Base-by-base conservation (phyloP, 2,329 filamentous ascomycete species). In the Colletotrichum kahawae region DNA sequence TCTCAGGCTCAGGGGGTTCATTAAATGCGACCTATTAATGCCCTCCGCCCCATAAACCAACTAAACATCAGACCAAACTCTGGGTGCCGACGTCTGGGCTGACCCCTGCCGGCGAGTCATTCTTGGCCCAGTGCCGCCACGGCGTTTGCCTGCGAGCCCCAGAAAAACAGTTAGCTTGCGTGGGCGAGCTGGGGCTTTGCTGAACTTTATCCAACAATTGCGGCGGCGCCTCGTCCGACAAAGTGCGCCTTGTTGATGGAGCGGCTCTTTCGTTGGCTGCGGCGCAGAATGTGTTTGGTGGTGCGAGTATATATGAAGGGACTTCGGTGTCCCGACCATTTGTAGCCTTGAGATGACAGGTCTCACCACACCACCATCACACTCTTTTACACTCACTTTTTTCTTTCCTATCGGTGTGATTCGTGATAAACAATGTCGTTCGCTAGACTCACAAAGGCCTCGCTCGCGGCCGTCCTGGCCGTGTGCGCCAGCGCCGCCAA, bases 91-190 rank as follows among this genome's bases (percentile, higher is more conserved):
- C 57, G 13, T 29, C 72, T 72, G 63, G 73, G 64, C 36, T 51
- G 18, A 64, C 36, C 69, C 73, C 57, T 75, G 69, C 29, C 43
- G 48, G 34, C 73, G 73, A 75, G 73, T 75, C 73, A 75, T 38
- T 18, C 33, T 36, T 29, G 27, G 33, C 27, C 56, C 54, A 51
- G 2, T 27, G 67, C 67, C 57, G 57, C 67, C 56, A 18, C 51
- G 57, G 38, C 18, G 64, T 67, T 67, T 54, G 56, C 10, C 57
- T 38, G 38, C 21, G 18, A 57, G 57, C 33, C 69, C 63, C 64
- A 34, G 34, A 75, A 62, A 72, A 67, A 36, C 73, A 75, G 73
- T 75, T 54, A 64, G 63, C 71, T 43, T 73, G 73, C 69, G 71
- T 72, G 63, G 73, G 38, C 56, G 64, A 72, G 69, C 38, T 38